Percentiles rank a stretch among this genome's conserved stretches.
Evolutionary conservation across 2,329 filamentous ascomycete genomes (phyloP).

Genomic region (Colletotrichum tropicicola): DNA sequence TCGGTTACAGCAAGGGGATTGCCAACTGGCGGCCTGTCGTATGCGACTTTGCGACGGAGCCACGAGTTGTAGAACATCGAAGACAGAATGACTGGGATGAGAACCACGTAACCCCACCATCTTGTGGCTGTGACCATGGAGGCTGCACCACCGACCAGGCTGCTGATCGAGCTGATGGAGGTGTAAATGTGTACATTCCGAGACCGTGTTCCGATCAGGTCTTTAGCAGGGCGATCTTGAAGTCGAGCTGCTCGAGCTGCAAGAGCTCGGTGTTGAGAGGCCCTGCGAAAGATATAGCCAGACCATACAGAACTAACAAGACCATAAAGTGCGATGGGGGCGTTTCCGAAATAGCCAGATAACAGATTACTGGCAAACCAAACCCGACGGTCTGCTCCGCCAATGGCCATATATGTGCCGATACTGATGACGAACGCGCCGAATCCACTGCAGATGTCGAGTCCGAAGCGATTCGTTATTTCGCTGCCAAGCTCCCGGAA

Average conservation of each 20-base stretch:
- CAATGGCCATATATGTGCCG: conserved; percentile 64
- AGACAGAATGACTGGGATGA: conserved; percentile 58
- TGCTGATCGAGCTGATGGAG: conserved; percentile 52
- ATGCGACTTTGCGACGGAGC: conserved; percentile 57
- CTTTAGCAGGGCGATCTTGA: conserved; percentile 34
- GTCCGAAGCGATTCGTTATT: conserved; percentile 56
- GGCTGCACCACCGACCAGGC: conserved; percentile 56
- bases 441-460: conserved; percentile 60
- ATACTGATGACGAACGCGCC: conserved; percentile 58
- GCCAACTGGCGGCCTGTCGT: conserved; percentile 39
- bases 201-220: conserved; percentile 46
- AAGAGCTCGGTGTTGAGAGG: conserved; percentile 43
- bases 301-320: conserved; percentile 60
- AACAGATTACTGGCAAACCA: conserved; percentile 60
- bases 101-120: conserved; percentile 63
- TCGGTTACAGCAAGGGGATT: background rate
- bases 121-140: conserved; percentile 58
- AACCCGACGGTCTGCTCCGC: conserved; percentile 51
- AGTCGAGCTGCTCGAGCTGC: conserved; percentile 36
- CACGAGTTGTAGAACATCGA: conserved; percentile 57
- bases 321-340: conserved; percentile 57
- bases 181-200: conserved; percentile 54
- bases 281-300: conserved; percentile 48
- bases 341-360: conserved; percentile 65
- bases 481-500: conserved; percentile 60